phyloP scores from a whole-genome alignment of 75 land plant species.

The Isoetes taiwanensis region DNA sequence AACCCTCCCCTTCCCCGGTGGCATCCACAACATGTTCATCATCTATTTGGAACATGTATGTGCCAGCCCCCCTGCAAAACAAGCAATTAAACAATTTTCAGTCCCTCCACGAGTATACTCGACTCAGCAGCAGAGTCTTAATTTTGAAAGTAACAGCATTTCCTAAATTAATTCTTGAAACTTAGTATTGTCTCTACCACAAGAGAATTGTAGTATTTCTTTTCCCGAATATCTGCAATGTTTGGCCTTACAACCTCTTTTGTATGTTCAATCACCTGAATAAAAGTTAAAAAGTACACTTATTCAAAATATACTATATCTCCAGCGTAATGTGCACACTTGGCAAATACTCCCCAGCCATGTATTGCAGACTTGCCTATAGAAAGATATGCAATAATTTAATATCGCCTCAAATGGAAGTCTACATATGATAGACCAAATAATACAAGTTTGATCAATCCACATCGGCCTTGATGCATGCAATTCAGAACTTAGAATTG shows the following conservation, averaged over 20 bases:
- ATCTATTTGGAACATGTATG: constrained; percentile 93
- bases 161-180: too few relatives aligned
- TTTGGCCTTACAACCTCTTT: constrained; percentile 86
- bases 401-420: too few relatives aligned
- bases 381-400: too few relatives aligned
- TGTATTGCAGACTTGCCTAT: constrained; percentile 93
- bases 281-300: background rate
- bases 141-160: too few relatives aligned
- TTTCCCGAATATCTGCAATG: constrained; percentile 81
- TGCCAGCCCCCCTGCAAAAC: constrained; percentile 98
- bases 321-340: constrained; percentile 67
- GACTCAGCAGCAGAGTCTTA: too few relatives aligned
- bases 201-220: constrained; percentile 69
- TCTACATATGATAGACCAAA: too few relatives aligned
- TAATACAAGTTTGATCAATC: too few relatives aligned
- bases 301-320: constrained; percentile 60
- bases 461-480: background rate
- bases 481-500: too few relatives aligned
- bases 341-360: constrained; percentile 94
- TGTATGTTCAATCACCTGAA: constrained; percentile 84
- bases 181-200: too few relatives aligned
- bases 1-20: too few relatives aligned
- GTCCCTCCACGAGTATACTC: too few relatives aligned
- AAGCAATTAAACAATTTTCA: too few relatives aligned
- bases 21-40: constrained; percentile 96